A percentile compares a stretch with the other conserved stretches of the same genome.
Conservation (phyloP, 1,284 basidiomycete genomes). For the Heterobasidion parviporum region DNA sequence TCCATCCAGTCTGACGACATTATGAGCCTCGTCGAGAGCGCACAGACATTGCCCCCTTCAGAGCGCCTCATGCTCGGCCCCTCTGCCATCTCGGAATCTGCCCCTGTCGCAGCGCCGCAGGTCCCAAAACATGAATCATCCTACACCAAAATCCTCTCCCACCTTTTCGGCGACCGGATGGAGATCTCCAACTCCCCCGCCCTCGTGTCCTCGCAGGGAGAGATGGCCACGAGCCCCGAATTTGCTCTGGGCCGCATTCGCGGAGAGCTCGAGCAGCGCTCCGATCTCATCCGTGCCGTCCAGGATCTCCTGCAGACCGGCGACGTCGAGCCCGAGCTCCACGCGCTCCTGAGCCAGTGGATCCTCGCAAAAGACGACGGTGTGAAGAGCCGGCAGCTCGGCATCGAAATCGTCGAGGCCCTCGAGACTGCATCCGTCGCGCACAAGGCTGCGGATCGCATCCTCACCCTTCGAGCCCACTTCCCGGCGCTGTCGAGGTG, state of each 20-base stretch:
- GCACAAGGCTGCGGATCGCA: slow-evolving; percentile 40
- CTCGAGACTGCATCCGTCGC: slow-evolving; percentile 39
- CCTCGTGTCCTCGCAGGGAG: slow-evolving; percentile 60
- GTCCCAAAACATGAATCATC: slow-evolving; percentile 86
- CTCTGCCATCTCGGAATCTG: slow-evolving; percentile 14
- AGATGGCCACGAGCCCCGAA: slow-evolving; percentile 80
- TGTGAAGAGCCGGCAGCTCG: slow-evolving; percentile 51
- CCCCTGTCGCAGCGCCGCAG: slow-evolving; percentile 34
- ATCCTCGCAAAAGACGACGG: slow-evolving; percentile 58
- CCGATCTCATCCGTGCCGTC: slow-evolving; percentile 54
- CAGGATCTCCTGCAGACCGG: slow-evolving; percentile 49
- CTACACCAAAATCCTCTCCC: slow-evolving; percentile 84
- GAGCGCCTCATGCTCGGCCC: slow-evolving; percentile 40
- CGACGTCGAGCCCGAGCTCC: slow-evolving; percentile 48
- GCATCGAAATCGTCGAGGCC: slow-evolving; percentile 47
- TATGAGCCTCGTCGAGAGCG: slow-evolving; percentile 36
- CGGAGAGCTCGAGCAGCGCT: slow-evolving; percentile 69
- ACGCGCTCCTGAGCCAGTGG: slow-evolving; percentile 71
- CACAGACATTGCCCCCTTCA: slow-evolving; percentile 25
- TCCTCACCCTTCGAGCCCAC: slow-evolving; percentile 53
- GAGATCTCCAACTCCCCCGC: slow-evolving; percentile 82
- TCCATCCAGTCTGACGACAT: slow-evolving; percentile 38
- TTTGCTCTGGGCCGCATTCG: slow-evolving; percentile 90
- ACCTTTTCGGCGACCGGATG: slow-evolving; percentile 78
- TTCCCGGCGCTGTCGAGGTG: slow-evolving; percentile 73